A percentile compares a stretch with the other conserved stretches of the same genome.
These are phyloP conservation scores for Yamagishiella unicocca DNA, from an alignment of 139 green algal genomes.

Conservation along the genomic window DNA sequence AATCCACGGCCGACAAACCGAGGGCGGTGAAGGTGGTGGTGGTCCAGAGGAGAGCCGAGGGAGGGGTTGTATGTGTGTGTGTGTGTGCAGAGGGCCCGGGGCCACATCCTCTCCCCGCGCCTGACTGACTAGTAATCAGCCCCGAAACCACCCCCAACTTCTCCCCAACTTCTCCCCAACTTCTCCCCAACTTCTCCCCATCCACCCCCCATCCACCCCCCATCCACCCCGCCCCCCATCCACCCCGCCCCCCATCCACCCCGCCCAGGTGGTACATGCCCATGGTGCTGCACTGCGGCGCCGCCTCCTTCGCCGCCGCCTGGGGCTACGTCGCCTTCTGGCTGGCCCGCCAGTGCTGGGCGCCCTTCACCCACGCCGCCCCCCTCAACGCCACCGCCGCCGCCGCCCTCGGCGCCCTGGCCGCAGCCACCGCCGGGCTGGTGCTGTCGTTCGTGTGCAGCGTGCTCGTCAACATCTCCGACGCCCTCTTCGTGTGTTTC, in stretches of 20 bases:
- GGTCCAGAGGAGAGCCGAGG: background rate
- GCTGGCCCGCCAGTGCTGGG: slow-evolving; percentile 35
- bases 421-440: slow-evolving; percentile 14
- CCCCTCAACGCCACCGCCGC: slow-evolving; percentile 8
- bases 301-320: slow-evolving; percentile 30
- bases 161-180: no score
- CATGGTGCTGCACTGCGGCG: slow-evolving; percentile 23
- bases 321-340: slow-evolving; percentile 36
- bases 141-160: no score
- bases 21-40: background rate
- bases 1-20: no score
- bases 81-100: no score
- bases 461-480: slow-evolving; percentile 19
- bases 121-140: no score
- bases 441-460: slow-evolving; percentile 20
- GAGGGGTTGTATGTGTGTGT: no score
- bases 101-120: no score
- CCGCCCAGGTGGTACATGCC: slow-evolving; percentile 43
- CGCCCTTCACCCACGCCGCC: background rate
- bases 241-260: background rate
- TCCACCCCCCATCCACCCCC: background rate
- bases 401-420: slow-evolving; percentile 10
- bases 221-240: background rate
- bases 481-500: slow-evolving; percentile 35
- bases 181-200: no score